Base-by-base conservation (phyloP, 1,284 basidiomycete species). In the Trichosporon sp. region DNA sequence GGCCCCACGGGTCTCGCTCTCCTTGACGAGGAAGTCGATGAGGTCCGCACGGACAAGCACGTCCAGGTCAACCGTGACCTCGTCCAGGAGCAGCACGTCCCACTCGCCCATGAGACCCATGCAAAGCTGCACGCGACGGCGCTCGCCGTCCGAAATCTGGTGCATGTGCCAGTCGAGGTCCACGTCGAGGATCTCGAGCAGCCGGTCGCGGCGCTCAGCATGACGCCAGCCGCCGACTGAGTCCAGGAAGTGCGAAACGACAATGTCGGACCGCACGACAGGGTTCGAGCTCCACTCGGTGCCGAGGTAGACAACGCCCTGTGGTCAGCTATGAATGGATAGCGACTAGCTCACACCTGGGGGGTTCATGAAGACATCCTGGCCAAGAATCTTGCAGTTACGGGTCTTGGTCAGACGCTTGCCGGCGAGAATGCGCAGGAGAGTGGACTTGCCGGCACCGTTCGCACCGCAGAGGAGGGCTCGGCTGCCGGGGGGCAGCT, bases 41-140 rank as follows among this genome's bases (percentile, higher is more conserved):
- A 99, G 85, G 73, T 97, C 92, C 65, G 92, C 89, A 62, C 97
- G 90, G 56, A 99, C 97, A 47, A 98, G 88, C 6, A 98, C 95
- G 76, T 99, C 97, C n/a, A 99, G 86, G 81, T 99, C 97, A 35
- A 99, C 97, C 0, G 96, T 99, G 65, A 98, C 92, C 86, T 99
- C 97, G 78, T 99, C 96, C 8, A 99, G 87, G 4, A 99, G 85
- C 4, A 99, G 85, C 23, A 99, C 87, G 75, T 97, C 91, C 94
- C 95, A 99, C 38, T 92, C 90, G 27, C 87, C 87, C 97, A 99
- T 99, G 27, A 99, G 87, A 2, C 97, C 97, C 87, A 98, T 96
- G 74, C 92, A 93, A 27, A 99, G 89, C 83, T 99, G 97, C 3
- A 99, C 95, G 1, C 92, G 85, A 32, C 97, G 87, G 38, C 96